phyloP scores from a whole-genome alignment of 2,329 filamentous ascomycete species.

The Pseudogymnoascus sp. region DNA sequence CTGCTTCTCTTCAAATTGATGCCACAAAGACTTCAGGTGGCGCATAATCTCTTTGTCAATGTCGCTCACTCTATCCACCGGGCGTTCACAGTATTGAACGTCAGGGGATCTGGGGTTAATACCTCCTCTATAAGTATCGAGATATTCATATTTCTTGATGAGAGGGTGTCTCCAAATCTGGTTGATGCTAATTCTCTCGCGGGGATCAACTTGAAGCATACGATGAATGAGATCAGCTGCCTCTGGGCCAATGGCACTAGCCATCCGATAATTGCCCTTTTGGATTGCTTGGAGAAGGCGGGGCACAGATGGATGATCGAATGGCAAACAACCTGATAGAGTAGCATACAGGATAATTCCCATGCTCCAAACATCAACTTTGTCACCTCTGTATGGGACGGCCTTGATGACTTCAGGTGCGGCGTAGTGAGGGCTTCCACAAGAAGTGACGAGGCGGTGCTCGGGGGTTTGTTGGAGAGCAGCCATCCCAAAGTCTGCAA shows the following conservation, averaged over 20 bases:
- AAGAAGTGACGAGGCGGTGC: constrained; percentile 77
- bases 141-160: constrained; percentile 72
- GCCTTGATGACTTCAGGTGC: constrained; percentile 83
- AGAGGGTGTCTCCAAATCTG: constrained; percentile 83
- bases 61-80: constrained; percentile 53
- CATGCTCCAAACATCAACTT: constrained; percentile 90
- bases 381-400: constrained; percentile 70
- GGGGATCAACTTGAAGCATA: constrained; percentile 73
- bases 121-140: constrained; percentile 46
- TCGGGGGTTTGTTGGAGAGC: constrained; percentile 75
- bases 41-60: constrained; percentile 76
- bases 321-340: constrained; percentile 76
- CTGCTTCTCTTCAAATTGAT: constrained; percentile 68
- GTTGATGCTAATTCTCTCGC: constrained; percentile 68
- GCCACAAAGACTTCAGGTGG: constrained; percentile 86
- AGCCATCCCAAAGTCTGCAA: constrained; percentile 97
- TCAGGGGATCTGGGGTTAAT: constrained; percentile 46
- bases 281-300: constrained; percentile 55
- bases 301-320: constrained; percentile 45
- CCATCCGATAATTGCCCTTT: constrained; percentile 53
- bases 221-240: constrained; percentile 69
- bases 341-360: constrained; percentile 86
- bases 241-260: constrained; percentile 55
- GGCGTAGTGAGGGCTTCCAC: constrained; percentile 93
- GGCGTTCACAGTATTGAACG: constrained; percentile 54